phyloP scores from a whole-genome alignment of 1,139 yeast genomes.

The Schizosaccharomyces versatilis region DNA sequence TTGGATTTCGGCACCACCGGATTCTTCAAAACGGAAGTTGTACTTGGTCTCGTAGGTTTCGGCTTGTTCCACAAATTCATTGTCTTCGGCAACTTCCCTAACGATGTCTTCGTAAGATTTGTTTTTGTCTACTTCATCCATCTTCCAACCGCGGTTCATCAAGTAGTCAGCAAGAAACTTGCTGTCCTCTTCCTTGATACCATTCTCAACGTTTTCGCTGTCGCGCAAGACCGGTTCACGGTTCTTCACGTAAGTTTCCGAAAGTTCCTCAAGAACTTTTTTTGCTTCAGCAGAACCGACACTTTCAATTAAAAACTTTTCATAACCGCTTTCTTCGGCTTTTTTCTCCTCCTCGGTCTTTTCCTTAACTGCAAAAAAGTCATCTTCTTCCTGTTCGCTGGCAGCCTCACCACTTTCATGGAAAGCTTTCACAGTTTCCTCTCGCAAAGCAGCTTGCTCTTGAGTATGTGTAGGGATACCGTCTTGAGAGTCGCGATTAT shows the following conservation, averaged over 20 bases:
- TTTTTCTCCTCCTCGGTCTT: constrained; percentile 29
- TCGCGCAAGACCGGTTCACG: not conserved
- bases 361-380: constrained; percentile 27
- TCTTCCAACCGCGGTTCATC: constrained; percentile 10
- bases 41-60: constrained; percentile 81
- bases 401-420: constrained; percentile 20
- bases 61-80: constrained; percentile 76
- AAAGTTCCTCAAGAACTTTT: constrained; percentile 48
- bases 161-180: constrained; percentile 9
- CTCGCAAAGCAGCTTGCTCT: constrained; percentile 13
- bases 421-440: constrained; percentile 47
- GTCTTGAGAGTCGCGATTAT: constrained; percentile 21
- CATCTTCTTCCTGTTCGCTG: constrained; percentile 26
- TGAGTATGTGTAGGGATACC: constrained; percentile 12
- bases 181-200: constrained; percentile 6
- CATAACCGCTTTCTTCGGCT: constrained; percentile 14
- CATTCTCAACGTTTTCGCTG: constrained; percentile 3
- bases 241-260: not conserved
- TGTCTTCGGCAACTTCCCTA: constrained; percentile 44
- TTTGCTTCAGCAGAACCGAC: constrained; percentile 29
- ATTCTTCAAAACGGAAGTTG: constrained; percentile 81
- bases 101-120: constrained; percentile 23
- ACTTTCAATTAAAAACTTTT: constrained; percentile 8
- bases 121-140: constrained; percentile 6
- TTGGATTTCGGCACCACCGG: constrained; percentile 62